These are phyloP conservation scores for Phytophthora fragariaefolia DNA, from an alignment of 352 stramenopile genomes.

Conservation along the genomic window DNA sequence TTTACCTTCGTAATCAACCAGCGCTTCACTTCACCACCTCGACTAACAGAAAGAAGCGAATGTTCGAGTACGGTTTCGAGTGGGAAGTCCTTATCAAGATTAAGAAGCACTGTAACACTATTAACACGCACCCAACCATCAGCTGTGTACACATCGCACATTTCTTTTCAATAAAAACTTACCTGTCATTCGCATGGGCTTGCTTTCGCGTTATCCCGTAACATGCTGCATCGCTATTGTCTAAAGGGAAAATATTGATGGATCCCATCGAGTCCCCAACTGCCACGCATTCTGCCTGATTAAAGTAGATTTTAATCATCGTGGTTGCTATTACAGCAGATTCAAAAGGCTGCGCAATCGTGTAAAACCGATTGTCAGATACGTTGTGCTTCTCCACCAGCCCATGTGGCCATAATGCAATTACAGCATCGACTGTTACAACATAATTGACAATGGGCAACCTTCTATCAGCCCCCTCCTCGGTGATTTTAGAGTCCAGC, in stretches of 20 bases:
- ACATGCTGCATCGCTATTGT: constrained; percentile 1
- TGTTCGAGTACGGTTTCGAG: not conserved
- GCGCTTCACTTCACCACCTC: constrained; percentile 54
- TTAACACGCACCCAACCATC: not conserved
- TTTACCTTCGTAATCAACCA: constrained; percentile 35
- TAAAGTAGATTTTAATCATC: constrained; percentile 24
- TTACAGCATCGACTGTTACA: constrained; percentile 27
- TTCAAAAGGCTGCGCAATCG: constrained; percentile 29
- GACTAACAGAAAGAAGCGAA: constrained; percentile 42
- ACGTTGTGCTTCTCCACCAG: constrained; percentile 38
- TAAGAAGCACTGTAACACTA: constrained; percentile 26
- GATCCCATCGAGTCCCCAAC: constrained; percentile 31
- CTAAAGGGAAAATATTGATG: constrained; percentile 22
- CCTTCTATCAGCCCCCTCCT: constrained; percentile 1
- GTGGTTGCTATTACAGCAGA: constrained; percentile 12
- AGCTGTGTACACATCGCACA: not conserved
- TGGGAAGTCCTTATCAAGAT: constrained; percentile 13
- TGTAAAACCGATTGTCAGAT: constrained; percentile 38
- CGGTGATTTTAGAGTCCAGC: not conserved
- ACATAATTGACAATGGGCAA: constrained; percentile 35
- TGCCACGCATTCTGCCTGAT: constrained; percentile 12
- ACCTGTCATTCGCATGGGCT: constrained; percentile 37
- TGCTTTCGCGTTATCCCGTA: constrained; percentile 22
- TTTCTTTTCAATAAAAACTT: not conserved
- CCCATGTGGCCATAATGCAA: constrained; percentile 44